Evolutionary conservation across 768 basidiomycete species (phyloP).

Genomic region (Suillus americanus): DNA sequence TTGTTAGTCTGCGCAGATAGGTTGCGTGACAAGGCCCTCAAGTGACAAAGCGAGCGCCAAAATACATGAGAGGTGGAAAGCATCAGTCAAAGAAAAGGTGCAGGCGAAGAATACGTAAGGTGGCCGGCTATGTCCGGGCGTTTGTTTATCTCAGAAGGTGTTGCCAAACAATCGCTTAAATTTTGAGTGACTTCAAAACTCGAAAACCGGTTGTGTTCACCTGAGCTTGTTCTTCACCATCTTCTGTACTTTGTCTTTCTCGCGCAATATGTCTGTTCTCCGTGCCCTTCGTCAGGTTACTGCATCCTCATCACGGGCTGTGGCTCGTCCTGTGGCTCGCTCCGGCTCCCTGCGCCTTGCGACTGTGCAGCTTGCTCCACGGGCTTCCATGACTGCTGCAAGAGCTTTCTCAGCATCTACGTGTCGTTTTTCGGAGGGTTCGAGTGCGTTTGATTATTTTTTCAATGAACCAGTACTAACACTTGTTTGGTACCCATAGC

Average conservation of each 20-base stretch:
- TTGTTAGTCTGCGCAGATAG: neutral
- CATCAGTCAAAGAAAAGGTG: neutral
- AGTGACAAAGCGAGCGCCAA: neutral
- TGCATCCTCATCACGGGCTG: constrained; percentile 41
- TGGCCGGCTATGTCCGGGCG: neutral
- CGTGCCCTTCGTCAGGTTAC: constrained; percentile 61
- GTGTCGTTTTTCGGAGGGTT: constrained; percentile 40
- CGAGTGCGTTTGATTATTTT: constrained; percentile 33
- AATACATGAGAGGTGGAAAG: neutral
- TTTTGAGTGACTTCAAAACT: constrained; percentile 15
- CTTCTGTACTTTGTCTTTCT: constrained; percentile 8
- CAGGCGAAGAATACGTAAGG: constrained; percentile 3
- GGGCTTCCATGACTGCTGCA: constrained; percentile 23
- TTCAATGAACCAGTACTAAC: neutral
- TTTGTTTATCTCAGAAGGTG: constrained; percentile 32
- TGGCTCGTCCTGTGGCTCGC: constrained; percentile 23
- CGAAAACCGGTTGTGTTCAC: neutral
- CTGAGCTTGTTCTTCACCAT: neutral
- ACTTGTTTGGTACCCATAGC: constrained; percentile 38
- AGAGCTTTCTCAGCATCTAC: constrained; percentile 43
- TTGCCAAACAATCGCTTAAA: constrained; percentile 35
- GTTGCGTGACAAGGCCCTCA: neutral
- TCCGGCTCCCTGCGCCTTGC: constrained; percentile 22
- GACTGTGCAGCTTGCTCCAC: constrained; percentile 11
- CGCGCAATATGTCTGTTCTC: constrained; percentile 54